phyloP scores from a whole-genome alignment of 2,329 filamentous ascomycete genomes.

The Exophiala calicioides region DNA sequence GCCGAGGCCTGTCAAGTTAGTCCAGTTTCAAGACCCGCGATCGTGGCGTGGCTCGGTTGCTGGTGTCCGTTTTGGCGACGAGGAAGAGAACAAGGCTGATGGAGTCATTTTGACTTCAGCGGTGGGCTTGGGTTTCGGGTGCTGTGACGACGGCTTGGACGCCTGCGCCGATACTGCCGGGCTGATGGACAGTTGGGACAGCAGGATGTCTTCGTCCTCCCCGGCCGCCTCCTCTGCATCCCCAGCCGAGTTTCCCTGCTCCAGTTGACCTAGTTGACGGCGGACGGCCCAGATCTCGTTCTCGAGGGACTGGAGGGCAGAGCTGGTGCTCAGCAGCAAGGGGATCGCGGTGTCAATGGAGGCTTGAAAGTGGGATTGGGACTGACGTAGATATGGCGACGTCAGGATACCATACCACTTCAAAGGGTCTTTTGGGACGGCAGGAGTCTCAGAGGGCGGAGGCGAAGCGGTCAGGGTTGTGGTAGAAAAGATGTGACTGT shows the following conservation, averaged over 20 bases:
- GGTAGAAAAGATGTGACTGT: background rate
- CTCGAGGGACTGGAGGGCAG: constrained; percentile 46
- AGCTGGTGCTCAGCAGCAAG: constrained; percentile 39
- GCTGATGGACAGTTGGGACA: too few relatives aligned
- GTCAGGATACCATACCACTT: constrained; percentile 53
- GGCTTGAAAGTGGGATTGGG: constrained; percentile 46
- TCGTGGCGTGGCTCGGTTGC: constrained; percentile 13
- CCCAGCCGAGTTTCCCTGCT: background rate
- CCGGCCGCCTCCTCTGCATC: background rate
- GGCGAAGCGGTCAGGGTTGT: background rate
- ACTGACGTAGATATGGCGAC: constrained; percentile 45
- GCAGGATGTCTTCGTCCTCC: constrained; percentile 1
- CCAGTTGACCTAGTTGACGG: constrained; percentile 12
- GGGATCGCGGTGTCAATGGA: constrained; percentile 41
- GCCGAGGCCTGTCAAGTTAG: too few relatives aligned
- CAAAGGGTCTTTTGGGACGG: constrained; percentile 41
- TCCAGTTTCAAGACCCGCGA: constrained; percentile 22
- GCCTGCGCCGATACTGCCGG: too few relatives aligned
- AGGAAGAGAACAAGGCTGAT: constrained; percentile 6
- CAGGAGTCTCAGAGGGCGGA: background rate
- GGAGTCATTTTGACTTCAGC: background rate
- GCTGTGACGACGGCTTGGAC: background rate
- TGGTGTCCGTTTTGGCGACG: constrained; percentile 1
- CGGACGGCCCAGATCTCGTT: constrained; percentile 35
- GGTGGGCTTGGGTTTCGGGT: background rate